These are phyloP conservation scores for Aureobasidium vineae DNA, from an alignment of 2,329 filamentous ascomycete species.

Conservation along the genomic window DNA sequence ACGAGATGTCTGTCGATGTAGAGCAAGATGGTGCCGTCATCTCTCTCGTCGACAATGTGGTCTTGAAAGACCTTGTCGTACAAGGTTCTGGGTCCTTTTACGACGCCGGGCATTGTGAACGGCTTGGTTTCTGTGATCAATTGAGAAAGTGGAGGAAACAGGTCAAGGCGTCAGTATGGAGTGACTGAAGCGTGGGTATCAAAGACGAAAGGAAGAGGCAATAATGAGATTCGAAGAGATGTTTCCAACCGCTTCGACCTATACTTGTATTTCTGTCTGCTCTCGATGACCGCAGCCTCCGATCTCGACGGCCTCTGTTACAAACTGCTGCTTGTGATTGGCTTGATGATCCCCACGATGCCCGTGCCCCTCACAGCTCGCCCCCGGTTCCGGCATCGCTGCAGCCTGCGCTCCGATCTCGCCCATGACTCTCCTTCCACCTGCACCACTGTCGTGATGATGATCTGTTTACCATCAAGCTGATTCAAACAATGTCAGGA, in stretches of 20 bases:
- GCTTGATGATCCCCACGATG: background rate
- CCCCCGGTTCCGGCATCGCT: constrained; percentile 3
- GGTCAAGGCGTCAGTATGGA: background rate
- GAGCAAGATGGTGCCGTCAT: constrained; percentile 85
- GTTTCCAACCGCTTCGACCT: constrained; percentile 2
- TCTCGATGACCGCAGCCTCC: constrained; percentile 18
- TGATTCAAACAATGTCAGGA: background rate
- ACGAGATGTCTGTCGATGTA: constrained; percentile 98
- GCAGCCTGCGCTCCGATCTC: background rate
- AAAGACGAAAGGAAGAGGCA: constrained; percentile 1
- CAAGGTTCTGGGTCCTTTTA: constrained; percentile 61
- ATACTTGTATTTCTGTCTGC: constrained; percentile 19
- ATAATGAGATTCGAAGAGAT: constrained; percentile 7
- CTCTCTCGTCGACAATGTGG: constrained; percentile 93
- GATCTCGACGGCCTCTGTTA: constrained; percentile 15
- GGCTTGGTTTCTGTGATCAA: background rate
- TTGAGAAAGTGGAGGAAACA: background rate
- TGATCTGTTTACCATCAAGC: background rate
- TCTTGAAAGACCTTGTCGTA: constrained; percentile 97
- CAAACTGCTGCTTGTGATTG: constrained; percentile 7
- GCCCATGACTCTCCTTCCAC: background rate
- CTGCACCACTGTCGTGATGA: background rate
- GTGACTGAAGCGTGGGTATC: background rate
- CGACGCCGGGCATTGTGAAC: constrained; percentile 36
- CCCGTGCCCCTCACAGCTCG: background rate